phyloP scores from a whole-genome alignment of 441 rosid genomes.

The Populus tomentosa region DNA sequence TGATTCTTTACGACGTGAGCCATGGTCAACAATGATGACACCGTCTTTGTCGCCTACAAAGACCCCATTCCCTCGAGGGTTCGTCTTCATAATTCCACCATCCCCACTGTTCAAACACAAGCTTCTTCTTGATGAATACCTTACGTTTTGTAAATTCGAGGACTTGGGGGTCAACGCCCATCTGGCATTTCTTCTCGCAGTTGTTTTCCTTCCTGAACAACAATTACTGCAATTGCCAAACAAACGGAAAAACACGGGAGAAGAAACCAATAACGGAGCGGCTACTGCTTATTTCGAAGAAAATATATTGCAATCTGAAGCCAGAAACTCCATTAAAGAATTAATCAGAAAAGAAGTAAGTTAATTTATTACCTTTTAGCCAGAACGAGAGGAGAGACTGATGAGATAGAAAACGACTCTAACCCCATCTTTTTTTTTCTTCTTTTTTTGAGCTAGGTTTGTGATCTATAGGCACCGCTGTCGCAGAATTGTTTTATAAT shows the following conservation, averaged over 20 bases:
- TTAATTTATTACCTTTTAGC: constrained; percentile 5
- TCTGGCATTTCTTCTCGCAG: constrained; percentile 1
- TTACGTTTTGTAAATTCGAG: constrained; percentile 20
- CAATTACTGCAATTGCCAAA: neutral
- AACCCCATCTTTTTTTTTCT: neutral
- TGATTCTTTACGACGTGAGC: constrained; percentile 82
- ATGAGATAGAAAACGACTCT: neutral
- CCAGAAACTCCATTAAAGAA: neutral
- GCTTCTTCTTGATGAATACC: constrained; percentile 7
- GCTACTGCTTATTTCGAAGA: neutral
- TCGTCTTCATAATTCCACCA: constrained; percentile 23
- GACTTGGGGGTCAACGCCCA: constrained; percentile 15
- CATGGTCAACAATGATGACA: constrained; percentile 86
- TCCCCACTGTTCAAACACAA: constrained; percentile 20
- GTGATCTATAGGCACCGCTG: neutral
- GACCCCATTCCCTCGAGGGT: constrained; percentile 11
- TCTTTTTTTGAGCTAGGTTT: no score
- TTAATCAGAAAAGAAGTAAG: neutral
- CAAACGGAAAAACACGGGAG: neutral
- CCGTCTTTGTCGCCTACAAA: constrained; percentile 55
- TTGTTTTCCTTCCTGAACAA: constrained; percentile 4
- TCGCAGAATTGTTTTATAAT: neutral
- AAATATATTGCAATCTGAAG: neutral
- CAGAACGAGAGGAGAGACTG: constrained; percentile 1
- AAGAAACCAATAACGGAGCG: neutral